Evolutionary conservation across 805 yeast species (phyloP).

Genomic region (Metschnikowia continentalis): DNA sequence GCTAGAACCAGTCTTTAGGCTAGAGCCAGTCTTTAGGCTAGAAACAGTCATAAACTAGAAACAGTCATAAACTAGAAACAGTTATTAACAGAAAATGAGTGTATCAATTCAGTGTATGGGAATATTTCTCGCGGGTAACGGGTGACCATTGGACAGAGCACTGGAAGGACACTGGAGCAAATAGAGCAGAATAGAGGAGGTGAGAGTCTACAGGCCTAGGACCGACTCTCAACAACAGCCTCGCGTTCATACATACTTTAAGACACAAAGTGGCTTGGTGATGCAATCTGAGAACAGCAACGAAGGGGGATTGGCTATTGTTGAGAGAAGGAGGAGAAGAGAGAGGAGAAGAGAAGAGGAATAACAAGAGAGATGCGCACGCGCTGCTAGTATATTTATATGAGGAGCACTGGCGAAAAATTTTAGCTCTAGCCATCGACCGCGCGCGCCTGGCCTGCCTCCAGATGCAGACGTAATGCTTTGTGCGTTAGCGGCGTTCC

Average conservation of each 20-base stretch:
- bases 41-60: no score
- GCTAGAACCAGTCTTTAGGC: no score
- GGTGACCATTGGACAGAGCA: no score
- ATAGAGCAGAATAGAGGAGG: background rate
- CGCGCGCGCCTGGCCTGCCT: constrained; percentile 6
- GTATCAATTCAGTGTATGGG: no score
- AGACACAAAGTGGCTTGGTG: constrained; percentile 13
- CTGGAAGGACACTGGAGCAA: background rate
- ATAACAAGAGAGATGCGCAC: constrained; percentile 3
- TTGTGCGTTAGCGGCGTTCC: constrained; percentile 9
- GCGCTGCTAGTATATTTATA: constrained; percentile 12
- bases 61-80: no score
- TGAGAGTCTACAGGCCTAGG: constrained; percentile 2
- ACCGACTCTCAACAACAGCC: constrained; percentile 17
- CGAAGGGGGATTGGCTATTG: constrained; percentile 16
- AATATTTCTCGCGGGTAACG: no score
- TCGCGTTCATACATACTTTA: constrained; percentile 13
- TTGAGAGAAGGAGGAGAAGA: constrained; percentile 37
- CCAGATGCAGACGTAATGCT: constrained; percentile 11
- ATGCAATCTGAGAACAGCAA: constrained; percentile 20
- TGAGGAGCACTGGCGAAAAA: constrained; percentile 7
- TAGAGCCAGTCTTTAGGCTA: no score
- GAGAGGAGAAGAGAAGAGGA: constrained; percentile 13
- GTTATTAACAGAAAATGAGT: no score
- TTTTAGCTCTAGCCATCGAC: constrained; percentile 4